phyloP scores from a whole-genome alignment of 1,139 yeast species.

The Suhomyces bribrorum region DNA sequence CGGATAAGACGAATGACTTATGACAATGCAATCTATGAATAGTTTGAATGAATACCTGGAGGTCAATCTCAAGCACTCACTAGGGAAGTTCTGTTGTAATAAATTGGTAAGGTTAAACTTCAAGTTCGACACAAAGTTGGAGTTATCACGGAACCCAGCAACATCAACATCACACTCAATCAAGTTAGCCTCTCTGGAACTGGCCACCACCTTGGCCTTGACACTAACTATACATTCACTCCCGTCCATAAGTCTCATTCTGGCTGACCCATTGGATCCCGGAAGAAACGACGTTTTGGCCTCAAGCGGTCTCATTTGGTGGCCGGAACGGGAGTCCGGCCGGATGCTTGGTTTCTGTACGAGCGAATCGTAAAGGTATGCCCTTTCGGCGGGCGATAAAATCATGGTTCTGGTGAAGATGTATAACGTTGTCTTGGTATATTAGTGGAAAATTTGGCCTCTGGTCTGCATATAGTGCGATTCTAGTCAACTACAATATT shows the following conservation, averaged over 20 bases:
- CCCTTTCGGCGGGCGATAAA: constrained; percentile 83
- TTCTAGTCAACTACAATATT: too few species aligned
- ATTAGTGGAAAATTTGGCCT: too few species aligned
- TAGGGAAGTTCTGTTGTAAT: constrained; percentile 50
- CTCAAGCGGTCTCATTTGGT: constrained; percentile 84
- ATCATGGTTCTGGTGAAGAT: constrained; percentile 43
- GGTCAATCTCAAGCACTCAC: constrained; percentile 58
- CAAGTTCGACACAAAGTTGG: constrained; percentile 59
- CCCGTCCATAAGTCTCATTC: constrained; percentile 84
- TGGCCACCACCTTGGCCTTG: constrained; percentile 78
- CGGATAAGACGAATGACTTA: constrained; percentile 71
- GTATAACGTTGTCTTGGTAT: too few species aligned
- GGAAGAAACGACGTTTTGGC: constrained; percentile 81
- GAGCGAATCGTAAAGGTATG: constrained; percentile 76
- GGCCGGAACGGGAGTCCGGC: constrained; percentile 75
- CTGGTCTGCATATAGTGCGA: too few species aligned
- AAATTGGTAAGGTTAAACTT: constrained; percentile 52
- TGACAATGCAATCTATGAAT: constrained; percentile 74
- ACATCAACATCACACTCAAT: constrained; percentile 79
- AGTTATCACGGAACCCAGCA: constrained; percentile 69
- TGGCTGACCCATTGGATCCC: constrained; percentile 87
- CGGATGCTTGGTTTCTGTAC: constrained; percentile 63
- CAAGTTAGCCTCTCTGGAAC: constrained; percentile 42
- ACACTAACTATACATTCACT: constrained; percentile 90
- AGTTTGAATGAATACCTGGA: constrained; percentile 74